Base-by-base conservation (phyloP, 768 basidiomycete genomes). In the Russula olivacea region DNA sequence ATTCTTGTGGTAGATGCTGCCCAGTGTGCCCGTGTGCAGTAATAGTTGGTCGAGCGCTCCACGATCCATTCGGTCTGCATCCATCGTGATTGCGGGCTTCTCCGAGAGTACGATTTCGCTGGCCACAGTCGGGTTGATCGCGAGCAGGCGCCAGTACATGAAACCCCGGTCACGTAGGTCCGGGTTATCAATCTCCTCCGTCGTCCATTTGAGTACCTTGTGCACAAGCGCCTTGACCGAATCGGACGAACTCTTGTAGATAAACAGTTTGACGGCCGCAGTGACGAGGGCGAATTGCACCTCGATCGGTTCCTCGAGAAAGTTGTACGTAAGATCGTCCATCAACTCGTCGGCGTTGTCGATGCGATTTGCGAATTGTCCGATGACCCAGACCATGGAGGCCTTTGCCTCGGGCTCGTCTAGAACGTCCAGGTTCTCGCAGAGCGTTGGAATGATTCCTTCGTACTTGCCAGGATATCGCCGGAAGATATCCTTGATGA, bases 71-170 rank as follows among this genome's bases (percentile, higher is more conserved):
- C 93, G 80, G 71, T 99, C 97, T 4, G 94, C 92, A 72, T 98
- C 96, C 2, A 93, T 98, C n/a, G 93, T 95, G 67, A 99, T 98
- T 2, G 93, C 80, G 34, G 97, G 97, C 70, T 97, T 97, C 68
- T 94, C 92, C 17, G 91, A 81, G 21, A 98, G 80, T 40, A 98
- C 95, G 66, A 98, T 89, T 67, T 93, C 89, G 43, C 87, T 83
- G 8, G 97, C 95, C 0, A 88, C 87, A 9, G 86, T 77, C 2
- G 95, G 93, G 71, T 97, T 93, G 69, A 93, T 88, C 10, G 96
- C 95, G 50, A 98, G 82, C 76, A 99, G 81, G 43, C 97, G 86
- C 97, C 97, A 99, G 76, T 98, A 99, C 90, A 99, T 98, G 78
- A 95, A 98, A 3, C 97, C 97, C 65, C 97, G 81, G 74, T 99